Base-by-base conservation (phyloP, 148 eudicot species). In the Silene uniflora region DNA sequence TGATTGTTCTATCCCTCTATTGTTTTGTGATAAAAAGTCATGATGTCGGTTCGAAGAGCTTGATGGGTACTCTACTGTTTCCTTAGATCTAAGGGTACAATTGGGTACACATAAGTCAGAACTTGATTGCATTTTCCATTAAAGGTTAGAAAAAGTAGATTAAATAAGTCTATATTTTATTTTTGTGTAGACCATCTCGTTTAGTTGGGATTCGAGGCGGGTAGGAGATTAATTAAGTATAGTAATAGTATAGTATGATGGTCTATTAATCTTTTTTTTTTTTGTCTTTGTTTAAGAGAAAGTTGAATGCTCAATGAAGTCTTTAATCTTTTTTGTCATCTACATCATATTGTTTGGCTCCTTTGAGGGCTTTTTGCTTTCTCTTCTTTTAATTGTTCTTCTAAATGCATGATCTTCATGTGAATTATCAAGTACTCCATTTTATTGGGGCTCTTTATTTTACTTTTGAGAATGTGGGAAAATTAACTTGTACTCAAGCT, bases 331-430 rank as follows among this genome's bases (percentile, higher is more conserved):
- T 79, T 86, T 71, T 79, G 67, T 82, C 75, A 75, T 79, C 73
- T 70, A 78, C 74, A 71, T 85, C 82, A 83, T 73, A 72, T 76
- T 70, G 78, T 39, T 68, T 78, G 71, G 27, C 23, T 64, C 39
- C 73, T 74, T 77, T 86, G 69, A 67, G 18, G 21, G 52, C 44
- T 74, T 78, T 77, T 86, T 78, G 77, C 88, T 85, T 85, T 85
- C 76, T 75, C 83, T 74, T 80, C 81, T 81, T 85, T 86, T 74
- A 42, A 76, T 54, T 60, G 10, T 58, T 77, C 25, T 70, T 71
- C 62, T 42, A 66, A 4, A 64, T 80, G 67, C 65, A 19, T 69
- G 65, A 62, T 56, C 5, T 77, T 49, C 21, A 23, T 68, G 25
- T 42, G 54, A 58, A 69, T 3, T 32, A 32, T 32, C 35, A 49